Conservation (phyloP, 148 eudicot species). For the Vaccinium vitisidaea region DNA sequence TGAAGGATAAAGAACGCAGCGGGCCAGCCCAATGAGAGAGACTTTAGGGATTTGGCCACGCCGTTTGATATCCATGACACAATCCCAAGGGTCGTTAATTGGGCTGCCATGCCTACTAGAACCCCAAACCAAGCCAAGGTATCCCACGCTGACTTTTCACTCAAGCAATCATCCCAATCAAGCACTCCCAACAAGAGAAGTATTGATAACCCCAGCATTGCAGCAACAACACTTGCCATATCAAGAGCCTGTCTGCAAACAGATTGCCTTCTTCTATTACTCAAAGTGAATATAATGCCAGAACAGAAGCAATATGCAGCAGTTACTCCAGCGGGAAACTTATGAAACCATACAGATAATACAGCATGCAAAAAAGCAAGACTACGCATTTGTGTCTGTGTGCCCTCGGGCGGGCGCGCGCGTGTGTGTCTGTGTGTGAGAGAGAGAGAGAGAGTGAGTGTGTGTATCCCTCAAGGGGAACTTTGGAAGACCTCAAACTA, state of each 20-base stretch:
- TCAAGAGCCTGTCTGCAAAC: slow-evolving; percentile 60
- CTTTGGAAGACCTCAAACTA: neutral
- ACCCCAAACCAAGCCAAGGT: slow-evolving; percentile 97
- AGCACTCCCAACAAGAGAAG: slow-evolving; percentile 79
- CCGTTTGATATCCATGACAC: slow-evolving; percentile 81
- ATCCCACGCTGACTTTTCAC: slow-evolving; percentile 97
- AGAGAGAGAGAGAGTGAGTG: neutral
- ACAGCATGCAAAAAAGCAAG: neutral
- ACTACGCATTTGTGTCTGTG: neutral
- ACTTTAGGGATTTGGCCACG: slow-evolving; percentile 57
- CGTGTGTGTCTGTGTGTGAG: neutral
- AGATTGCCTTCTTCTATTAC: neutral
- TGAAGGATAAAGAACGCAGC: slow-evolving; percentile 85
- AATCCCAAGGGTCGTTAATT: slow-evolving; percentile 75
- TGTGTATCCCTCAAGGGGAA: neutral
- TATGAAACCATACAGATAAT: neutral
- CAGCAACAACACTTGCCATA: slow-evolving; percentile 90
- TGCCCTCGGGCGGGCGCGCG: no score
- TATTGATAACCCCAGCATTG: slow-evolving; percentile 86
- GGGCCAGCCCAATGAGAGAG: slow-evolving; percentile 79
- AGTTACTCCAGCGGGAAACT: neutral
- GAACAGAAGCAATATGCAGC: neutral
- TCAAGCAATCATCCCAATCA: slow-evolving; percentile 87
- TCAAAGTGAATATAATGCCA: neutral
- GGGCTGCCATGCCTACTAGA: slow-evolving; percentile 89